A percentile compares a stretch with the other conserved stretches of the same genome.
phyloP scores from a whole-genome alignment of 2,329 filamentous ascomycete genomes.

The Spiromastix sp. region DNA sequence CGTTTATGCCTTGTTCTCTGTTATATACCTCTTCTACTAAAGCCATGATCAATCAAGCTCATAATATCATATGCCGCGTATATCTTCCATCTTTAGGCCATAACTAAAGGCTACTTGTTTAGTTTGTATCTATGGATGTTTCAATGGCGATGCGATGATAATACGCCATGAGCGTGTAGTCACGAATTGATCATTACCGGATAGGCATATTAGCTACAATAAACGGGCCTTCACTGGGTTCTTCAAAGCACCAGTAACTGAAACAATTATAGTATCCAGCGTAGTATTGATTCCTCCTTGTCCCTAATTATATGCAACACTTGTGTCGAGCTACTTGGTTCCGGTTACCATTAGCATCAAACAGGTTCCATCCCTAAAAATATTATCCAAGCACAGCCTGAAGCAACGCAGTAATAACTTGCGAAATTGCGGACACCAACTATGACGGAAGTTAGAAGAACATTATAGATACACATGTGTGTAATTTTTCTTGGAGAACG shows the following conservation, averaged over 20 bases:
- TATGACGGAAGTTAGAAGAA: background rate
- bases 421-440: background rate
- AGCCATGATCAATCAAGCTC: background rate
- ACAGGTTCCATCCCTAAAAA: background rate
- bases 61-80: background rate
- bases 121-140: too few species aligned
- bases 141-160: too few species aligned
- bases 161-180: too few species aligned
- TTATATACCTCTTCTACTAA: background rate
- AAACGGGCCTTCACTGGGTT: background rate
- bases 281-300: too few species aligned
- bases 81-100: background rate
- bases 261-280: background rate
- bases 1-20: too few species aligned
- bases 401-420: slow-evolving; percentile 2
- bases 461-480: background rate
- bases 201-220: too few species aligned
- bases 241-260: background rate
- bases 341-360: background rate
- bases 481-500: background rate
- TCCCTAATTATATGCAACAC: too few species aligned
- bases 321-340: background rate
- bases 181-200: too few species aligned
- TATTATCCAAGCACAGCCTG: background rate
- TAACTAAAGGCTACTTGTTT: too few species aligned